phyloP scores from a whole-genome alignment of 257 asterid genomes.

The Anisodus acutangulus region DNA sequence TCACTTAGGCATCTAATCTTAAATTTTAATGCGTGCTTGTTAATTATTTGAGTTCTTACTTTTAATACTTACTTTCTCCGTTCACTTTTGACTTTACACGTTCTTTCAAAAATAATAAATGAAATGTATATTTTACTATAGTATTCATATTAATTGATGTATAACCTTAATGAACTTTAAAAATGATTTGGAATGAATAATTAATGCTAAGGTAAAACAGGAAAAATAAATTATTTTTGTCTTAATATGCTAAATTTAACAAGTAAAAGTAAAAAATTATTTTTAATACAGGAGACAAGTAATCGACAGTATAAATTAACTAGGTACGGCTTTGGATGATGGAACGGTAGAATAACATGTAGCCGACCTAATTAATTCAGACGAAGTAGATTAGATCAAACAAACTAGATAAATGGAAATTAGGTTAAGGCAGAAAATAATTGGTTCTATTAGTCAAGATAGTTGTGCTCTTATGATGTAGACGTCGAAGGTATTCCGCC shows the following conservation, averaged over 20 bases:
- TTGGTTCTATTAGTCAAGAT: background rate
- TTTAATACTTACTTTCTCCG: background rate
- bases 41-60: background rate
- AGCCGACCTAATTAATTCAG: background rate
- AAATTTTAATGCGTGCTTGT: background rate
- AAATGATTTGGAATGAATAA: too few species aligned
- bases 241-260: too few species aligned
- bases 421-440: background rate
- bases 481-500: background rate
- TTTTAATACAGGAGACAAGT: too few species aligned
- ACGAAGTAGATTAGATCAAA: background rate
- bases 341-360: background rate
- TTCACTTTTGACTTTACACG: too few species aligned
- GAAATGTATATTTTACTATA: too few species aligned
- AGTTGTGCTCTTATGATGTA: background rate
- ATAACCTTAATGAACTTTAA: too few species aligned
- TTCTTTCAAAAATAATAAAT: too few species aligned
- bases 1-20: background rate
- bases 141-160: too few species aligned
- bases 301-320: background rate
- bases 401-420: background rate
- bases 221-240: too few species aligned
- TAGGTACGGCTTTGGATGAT: background rate
- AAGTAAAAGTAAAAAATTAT: too few species aligned
- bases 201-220: too few species aligned